Percentiles rank a stretch among this genome's conserved stretches.
phyloP scores from a whole-genome alignment of 176 grass and related monocot species.

The Poa pratensis region DNA sequence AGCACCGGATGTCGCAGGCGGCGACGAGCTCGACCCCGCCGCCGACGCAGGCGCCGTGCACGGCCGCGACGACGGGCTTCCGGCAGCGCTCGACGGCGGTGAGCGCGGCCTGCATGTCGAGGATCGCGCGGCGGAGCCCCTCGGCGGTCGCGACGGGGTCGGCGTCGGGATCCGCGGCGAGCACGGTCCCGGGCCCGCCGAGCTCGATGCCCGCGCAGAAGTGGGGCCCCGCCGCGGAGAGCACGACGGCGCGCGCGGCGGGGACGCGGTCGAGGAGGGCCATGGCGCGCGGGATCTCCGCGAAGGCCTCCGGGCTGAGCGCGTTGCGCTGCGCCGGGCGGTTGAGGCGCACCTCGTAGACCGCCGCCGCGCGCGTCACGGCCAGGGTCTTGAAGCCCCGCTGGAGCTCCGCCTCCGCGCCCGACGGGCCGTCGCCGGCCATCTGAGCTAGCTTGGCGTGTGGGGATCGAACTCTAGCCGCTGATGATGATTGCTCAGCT shows the following conservation, averaged over 20 bases:
- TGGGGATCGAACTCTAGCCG: not conserved
- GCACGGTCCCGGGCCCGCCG: constrained; percentile 47
- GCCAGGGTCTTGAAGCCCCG: constrained; percentile 67
- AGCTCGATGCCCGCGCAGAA: constrained; percentile 90
- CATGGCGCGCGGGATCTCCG: constrained; percentile 80
- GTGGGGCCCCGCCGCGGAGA: constrained; percentile 63
- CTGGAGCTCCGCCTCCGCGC: constrained; percentile 59
- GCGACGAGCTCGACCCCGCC: constrained; percentile 67
- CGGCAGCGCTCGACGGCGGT: constrained; percentile 71
- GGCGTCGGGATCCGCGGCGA: constrained; percentile 1
- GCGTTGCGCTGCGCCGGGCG: constrained; percentile 79
- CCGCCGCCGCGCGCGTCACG: constrained; percentile 50
- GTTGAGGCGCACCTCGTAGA: constrained; percentile 81
- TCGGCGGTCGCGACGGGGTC: constrained; percentile 55
- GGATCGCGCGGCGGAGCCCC: constrained; percentile 56
- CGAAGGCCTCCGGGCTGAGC: constrained; percentile 67
- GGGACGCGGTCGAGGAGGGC: constrained; percentile 74
- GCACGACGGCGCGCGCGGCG: constrained; percentile 62
- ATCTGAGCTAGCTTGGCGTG: constrained; percentile 25
- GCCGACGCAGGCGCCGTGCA: constrained; percentile 83
- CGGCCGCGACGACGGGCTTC: constrained; percentile 74
- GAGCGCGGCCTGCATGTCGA: constrained; percentile 63
- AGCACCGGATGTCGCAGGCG: constrained; percentile 75
- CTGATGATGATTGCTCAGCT: not conserved
- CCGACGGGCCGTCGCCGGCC: constrained; percentile 46